These are phyloP conservation scores for Pilatotrama ljubarskyi DNA, from an alignment of 768 basidiomycete genomes.

Conservation along the genomic window DNA sequence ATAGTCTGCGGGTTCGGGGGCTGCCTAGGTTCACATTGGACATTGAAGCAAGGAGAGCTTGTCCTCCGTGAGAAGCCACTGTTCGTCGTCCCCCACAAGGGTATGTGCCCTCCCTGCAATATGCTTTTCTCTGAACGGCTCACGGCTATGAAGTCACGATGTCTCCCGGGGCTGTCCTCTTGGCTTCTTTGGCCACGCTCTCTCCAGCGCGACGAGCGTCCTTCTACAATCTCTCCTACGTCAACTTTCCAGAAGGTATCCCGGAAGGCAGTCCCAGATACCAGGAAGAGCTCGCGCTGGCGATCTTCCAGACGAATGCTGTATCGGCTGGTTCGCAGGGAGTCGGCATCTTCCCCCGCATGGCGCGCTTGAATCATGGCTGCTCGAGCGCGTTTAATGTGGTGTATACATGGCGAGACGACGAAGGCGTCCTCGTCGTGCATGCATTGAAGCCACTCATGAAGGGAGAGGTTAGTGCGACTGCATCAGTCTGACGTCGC, in stretches of 20 bases:
- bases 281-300: conserved; percentile 51
- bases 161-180: conserved; percentile 49
- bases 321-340: conserved; percentile 48
- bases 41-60: conserved; percentile 58
- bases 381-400: conserved; percentile 68
- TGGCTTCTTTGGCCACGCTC: conserved; percentile 36
- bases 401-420: conserved; percentile 60
- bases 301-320: conserved; percentile 69
- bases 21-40: not conserved
- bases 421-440: conserved; percentile 50
- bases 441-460: conserved; percentile 56
- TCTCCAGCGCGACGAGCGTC: conserved; percentile 36
- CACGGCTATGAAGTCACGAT: conserved; percentile 35
- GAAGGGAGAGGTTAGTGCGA: conserved; percentile 46
- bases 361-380: conserved; percentile 68
- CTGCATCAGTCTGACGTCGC: not conserved
- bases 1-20: not conserved
- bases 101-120: conserved; percentile 39
- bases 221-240: conserved; percentile 58
- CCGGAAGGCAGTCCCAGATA: conserved; percentile 34
- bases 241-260: conserved; percentile 47
- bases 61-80: conserved; percentile 56
- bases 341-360: conserved; percentile 66
- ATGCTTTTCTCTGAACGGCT: not conserved
- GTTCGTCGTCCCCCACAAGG: conserved; percentile 49